Evolutionary conservation across 768 basidiomycete species (phyloP).

Genomic region (Leccinum arenicola): DNA sequence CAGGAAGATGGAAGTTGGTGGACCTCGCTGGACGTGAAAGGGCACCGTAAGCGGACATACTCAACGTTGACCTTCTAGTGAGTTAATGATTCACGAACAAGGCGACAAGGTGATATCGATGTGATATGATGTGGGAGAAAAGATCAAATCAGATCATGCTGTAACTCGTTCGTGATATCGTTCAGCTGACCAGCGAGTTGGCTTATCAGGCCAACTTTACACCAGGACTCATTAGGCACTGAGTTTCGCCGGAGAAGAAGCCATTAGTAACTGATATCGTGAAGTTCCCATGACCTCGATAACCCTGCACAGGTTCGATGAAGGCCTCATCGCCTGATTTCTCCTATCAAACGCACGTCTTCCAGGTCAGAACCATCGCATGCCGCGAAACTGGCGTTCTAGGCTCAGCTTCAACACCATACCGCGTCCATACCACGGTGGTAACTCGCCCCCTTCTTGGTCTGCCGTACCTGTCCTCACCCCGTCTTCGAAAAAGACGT

Average conservation of each 20-base stretch:
- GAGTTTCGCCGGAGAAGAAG: neutral
- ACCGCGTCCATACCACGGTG: constrained; percentile 47
- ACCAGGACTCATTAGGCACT: neutral
- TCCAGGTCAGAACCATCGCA: constrained; percentile 38
- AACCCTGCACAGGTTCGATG: neutral
- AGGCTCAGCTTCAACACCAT: constrained; percentile 55
- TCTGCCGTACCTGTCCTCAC: constrained; percentile 36
- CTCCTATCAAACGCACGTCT: neutral
- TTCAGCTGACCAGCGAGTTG: constrained; percentile 1
- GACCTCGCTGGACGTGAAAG: constrained; percentile 37
- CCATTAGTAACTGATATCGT: neutral
- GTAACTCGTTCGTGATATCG: neutral
- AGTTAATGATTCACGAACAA: neutral
- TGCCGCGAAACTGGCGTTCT: constrained; percentile 44
- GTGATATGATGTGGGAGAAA: constrained; percentile 1
- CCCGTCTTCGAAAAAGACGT: constrained; percentile 79
- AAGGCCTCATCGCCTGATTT: neutral
- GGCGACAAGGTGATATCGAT: neutral
- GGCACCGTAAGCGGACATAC: constrained; percentile 71
- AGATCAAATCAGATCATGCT: neutral
- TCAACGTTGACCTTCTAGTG: neutral
- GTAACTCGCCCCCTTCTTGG: constrained; percentile 18
- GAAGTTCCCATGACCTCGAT: neutral
- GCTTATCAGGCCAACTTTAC: neutral
- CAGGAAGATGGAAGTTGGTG: constrained; percentile 38